Percentiles rank a stretch among this genome's conserved stretches.
These are phyloP conservation scores for Fistulina hepatica DNA, from an alignment of 1,284 basidiomycete species.

Conservation along the genomic window DNA sequence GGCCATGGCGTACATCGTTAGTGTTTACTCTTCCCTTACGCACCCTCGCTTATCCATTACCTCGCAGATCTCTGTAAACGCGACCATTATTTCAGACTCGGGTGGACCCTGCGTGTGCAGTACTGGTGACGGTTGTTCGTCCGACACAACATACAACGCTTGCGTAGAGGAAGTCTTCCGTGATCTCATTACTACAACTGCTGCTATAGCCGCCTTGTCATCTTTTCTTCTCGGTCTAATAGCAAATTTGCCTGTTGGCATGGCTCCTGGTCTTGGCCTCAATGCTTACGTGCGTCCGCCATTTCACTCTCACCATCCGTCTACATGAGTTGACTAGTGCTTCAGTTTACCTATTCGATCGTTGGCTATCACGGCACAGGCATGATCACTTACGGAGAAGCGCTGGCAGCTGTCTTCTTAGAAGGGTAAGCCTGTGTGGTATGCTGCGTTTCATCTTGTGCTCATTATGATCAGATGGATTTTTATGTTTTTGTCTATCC, in stretches of 20 bases:
- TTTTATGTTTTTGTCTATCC: conserved; percentile 72
- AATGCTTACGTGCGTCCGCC: conserved; percentile 64
- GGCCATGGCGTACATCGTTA: conserved; percentile 59
- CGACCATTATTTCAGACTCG: conserved; percentile 62
- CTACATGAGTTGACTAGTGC: conserved; percentile 2
- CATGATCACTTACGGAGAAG: conserved; percentile 68
- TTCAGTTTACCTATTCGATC: conserved; percentile 77
- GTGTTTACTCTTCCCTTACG: conserved; percentile 14
- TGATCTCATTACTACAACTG: conserved; percentile 72
- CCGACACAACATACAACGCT: conserved; percentile 50
- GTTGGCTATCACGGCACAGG: conserved; percentile 78
- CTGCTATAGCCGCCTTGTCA: conserved; percentile 65
- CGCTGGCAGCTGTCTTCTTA: conserved; percentile 80
- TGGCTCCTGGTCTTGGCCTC: conserved; percentile 70
- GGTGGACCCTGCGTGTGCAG: conserved; percentile 79
- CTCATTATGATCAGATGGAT: conserved; percentile 45
- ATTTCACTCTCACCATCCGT: neutral
- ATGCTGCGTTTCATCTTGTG: conserved; percentile 1
- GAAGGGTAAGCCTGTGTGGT: conserved; percentile 49
- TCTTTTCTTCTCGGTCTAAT: conserved; percentile 76
- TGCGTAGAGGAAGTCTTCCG: conserved; percentile 60
- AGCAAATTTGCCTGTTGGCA: conserved; percentile 77
- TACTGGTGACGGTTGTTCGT: conserved; percentile 36
- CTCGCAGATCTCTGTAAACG: conserved; percentile 75
- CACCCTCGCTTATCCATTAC: conserved; percentile 7